These are phyloP conservation scores for Domatiomyces globalis DNA, from an alignment of 2,329 filamentous ascomycete genomes.

Conservation along the genomic window DNA sequence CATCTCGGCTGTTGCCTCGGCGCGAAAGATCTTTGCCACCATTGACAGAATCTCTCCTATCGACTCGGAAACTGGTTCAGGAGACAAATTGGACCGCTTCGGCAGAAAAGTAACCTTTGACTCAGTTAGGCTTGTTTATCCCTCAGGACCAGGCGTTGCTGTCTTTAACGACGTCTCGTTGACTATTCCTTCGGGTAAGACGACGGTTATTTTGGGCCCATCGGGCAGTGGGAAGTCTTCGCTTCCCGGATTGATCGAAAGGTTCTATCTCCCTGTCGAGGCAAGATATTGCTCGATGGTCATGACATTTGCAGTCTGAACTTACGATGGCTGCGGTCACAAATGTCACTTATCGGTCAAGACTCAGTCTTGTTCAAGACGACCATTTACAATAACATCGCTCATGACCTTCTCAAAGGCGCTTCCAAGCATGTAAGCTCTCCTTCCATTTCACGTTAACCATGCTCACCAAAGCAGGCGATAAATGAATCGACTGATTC, in stretches of 20 bases:
- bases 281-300: slow-evolving; percentile 21
- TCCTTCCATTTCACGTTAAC: too few species aligned
- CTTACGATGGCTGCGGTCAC: slow-evolving; percentile 24
- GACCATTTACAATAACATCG: slow-evolving; percentile 41
- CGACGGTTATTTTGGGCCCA: slow-evolving; percentile 34
- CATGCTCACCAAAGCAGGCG: too few species aligned
- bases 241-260: slow-evolving; percentile 23
- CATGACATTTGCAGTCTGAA: slow-evolving; percentile 23
- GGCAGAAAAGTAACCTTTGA: background rate
- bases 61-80: background rate
- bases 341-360: slow-evolving; percentile 34
- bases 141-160: slow-evolving; percentile 24
- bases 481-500: slow-evolving; percentile 49
- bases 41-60: background rate
- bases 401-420: slow-evolving; percentile 31
- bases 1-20: slow-evolving; percentile 34
- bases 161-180: slow-evolving; percentile 24
- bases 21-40: background rate
- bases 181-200: slow-evolving; percentile 23
- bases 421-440: too few species aligned
- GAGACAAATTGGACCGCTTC: background rate
- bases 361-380: slow-evolving; percentile 38
- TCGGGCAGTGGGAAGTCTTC: slow-evolving; percentile 42
- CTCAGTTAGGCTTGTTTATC: slow-evolving; percentile 24
- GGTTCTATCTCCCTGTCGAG: slow-evolving; percentile 25